Conservation (phyloP, 805 yeast species). For the Candida germanica region DNA sequence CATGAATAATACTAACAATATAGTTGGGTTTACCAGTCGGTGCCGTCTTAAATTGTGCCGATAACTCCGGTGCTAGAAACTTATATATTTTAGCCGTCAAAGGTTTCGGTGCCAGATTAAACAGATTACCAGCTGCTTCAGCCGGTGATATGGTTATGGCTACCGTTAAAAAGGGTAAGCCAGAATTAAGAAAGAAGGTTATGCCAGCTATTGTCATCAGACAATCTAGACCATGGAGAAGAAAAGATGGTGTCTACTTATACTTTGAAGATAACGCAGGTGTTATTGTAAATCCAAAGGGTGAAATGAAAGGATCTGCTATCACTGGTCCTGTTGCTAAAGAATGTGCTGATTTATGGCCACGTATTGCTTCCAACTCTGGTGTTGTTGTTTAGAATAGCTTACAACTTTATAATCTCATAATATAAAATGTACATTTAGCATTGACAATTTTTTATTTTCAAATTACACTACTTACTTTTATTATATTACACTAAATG, state of each 20-base stretch:
- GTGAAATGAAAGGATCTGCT: conserved; percentile 99
- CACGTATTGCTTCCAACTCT: conserved; percentile 99
- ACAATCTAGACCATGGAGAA: conserved; percentile 99
- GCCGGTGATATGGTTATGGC: conserved; percentile 99
- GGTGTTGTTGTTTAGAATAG: conserved; percentile 94
- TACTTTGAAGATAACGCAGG: conserved; percentile 99
- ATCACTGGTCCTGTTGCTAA: conserved; percentile 99
- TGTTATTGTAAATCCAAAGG: conserved; percentile 99
- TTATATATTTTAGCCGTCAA: conserved; percentile 97
- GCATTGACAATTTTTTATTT: conserved; percentile 7
- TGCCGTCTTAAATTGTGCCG: conserved; percentile 99
- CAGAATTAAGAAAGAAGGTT: conserved; percentile 99
- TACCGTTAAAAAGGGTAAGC: conserved; percentile 99
- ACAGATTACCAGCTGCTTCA: conserved; percentile 99
- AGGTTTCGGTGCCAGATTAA: conserved; percentile 99
- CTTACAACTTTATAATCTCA: conserved; percentile 2
- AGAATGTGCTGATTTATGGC: conserved; percentile 99
- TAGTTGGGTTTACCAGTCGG: conserved; percentile 99
- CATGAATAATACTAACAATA: too few relatives aligned
- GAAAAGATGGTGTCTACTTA: conserved; percentile 99
- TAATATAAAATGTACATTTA: conserved; percentile 9
- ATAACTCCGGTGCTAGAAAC: conserved; percentile 99
- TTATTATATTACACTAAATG: conserved; percentile 2
- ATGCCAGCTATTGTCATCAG: conserved; percentile 99
- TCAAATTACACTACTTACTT: background rate